These are phyloP conservation scores for Sarocladium oryzae DNA, from an alignment of 2,329 filamentous ascomycete species.

Conservation along the genomic window DNA sequence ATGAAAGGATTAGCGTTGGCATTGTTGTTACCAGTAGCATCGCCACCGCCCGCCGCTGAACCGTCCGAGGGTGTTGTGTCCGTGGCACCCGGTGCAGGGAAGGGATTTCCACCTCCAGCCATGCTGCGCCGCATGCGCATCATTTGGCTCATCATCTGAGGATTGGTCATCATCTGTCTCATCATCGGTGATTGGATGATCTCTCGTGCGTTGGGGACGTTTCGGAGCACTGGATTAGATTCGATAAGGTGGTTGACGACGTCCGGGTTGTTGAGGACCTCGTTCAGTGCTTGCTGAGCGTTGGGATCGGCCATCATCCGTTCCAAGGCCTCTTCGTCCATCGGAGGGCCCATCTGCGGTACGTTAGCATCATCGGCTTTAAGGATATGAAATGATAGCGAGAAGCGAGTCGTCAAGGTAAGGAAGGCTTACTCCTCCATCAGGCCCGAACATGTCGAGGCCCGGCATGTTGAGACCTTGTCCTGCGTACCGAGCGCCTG, in stretches of 20 bases:
- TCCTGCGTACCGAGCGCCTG: conserved; percentile 88
- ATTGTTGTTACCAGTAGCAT: conserved; percentile 23
- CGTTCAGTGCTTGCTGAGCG: conserved; percentile 81
- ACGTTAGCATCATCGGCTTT: conserved; percentile 16
- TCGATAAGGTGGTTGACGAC: conserved; percentile 94
- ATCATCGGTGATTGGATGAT: conserved; percentile 86
- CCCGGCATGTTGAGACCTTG: conserved; percentile 77
- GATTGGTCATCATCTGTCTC: conserved; percentile 88
- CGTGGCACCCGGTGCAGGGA: conserved; percentile 87
- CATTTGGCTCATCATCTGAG: conserved; percentile 74
- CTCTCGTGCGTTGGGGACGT: conserved; percentile 69
- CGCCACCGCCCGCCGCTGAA: conserved; percentile 22
- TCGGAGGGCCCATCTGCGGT: conserved; percentile 77
- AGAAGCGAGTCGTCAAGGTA: too few species aligned
- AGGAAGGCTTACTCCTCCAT: conserved; percentile 71
- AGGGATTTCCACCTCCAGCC: conserved; percentile 49
- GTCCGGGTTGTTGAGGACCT: conserved; percentile 90
- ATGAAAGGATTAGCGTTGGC: conserved; percentile 37
- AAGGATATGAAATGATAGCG: too few species aligned
- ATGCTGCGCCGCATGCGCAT: conserved; percentile 74
- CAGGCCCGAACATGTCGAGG: conserved; percentile 83
- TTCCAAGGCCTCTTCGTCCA: conserved; percentile 73
- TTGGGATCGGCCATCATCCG: conserved; percentile 85
- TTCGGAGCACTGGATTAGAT: conserved; percentile 74
- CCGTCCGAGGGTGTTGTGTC: conserved; percentile 65